These are phyloP conservation scores for Linnemannia exigua DNA, from an alignment of 192 early-diverging fungal genomes.

Conservation along the genomic window DNA sequence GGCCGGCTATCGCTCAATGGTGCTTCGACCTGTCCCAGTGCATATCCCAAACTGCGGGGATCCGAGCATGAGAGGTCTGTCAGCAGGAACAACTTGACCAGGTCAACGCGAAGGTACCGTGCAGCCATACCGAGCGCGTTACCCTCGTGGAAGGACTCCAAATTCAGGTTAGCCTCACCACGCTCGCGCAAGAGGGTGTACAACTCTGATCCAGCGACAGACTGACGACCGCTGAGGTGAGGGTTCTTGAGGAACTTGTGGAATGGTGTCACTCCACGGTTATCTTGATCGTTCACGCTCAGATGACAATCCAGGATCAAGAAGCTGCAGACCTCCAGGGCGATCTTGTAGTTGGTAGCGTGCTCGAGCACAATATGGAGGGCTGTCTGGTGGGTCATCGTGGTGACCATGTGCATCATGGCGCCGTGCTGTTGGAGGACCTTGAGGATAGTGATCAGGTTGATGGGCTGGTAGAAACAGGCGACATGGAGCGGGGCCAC, in stretches of 20 bases:
- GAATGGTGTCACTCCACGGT: constrained; percentile 47
- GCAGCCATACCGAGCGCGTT: constrained; percentile 49
- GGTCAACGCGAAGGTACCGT: constrained; percentile 41
- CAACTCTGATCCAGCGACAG: constrained; percentile 44
- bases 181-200: constrained; percentile 41
- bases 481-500: constrained; percentile 50
- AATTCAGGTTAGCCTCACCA: constrained; percentile 32
- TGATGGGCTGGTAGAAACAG: constrained; percentile 44
- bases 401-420: constrained; percentile 37
- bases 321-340: constrained; percentile 32
- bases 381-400: constrained; percentile 41
- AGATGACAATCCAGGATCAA: constrained; percentile 46
- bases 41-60: constrained; percentile 41
- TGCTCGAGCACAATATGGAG: constrained; percentile 50
- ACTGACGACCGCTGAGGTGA: constrained; percentile 32
- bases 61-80: constrained; percentile 43
- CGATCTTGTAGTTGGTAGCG: constrained; percentile 37
- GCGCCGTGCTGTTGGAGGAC: constrained; percentile 40
- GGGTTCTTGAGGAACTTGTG: constrained; percentile 57
- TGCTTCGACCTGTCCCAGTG: constrained; percentile 26
- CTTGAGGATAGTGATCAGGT: constrained; percentile 35
- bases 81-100: constrained; percentile 43
- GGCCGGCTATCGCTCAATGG: constrained; percentile 36
- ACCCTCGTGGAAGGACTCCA: constrained; percentile 43
- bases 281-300: constrained; percentile 42